A percentile compares a stretch with the other conserved stretches of the same genome.
Conservation (phyloP, 371 early-diverging fungal species). For the Mortierella sp. region DNA sequence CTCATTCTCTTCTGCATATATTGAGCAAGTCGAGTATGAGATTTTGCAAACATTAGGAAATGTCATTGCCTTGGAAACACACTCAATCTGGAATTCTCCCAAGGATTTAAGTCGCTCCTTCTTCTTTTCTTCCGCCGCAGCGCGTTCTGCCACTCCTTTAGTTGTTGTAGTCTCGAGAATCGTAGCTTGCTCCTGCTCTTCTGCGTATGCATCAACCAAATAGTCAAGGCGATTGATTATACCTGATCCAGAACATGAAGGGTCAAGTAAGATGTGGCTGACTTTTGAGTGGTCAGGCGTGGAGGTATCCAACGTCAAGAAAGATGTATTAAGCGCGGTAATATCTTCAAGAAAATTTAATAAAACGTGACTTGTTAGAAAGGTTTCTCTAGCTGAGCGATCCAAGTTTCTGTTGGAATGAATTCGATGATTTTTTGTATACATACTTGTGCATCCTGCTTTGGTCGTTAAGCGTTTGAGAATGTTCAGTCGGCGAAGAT, state of each 20-base stretch:
- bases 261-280: conserved; percentile 96
- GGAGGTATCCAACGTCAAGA: conserved; percentile 51
- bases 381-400: background rate
- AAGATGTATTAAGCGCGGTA: conserved; percentile 57
- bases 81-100: conserved; percentile 79
- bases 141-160: conserved; percentile 37
- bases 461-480: conserved; percentile 79
- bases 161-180: conserved; percentile 52
- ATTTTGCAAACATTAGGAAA: conserved; percentile 75
- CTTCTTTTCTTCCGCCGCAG: conserved; percentile 55
- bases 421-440: background rate
- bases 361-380: background rate
- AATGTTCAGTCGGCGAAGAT: conserved; percentile 81
- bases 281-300: conserved; percentile 62
- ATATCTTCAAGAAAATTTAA: conserved; percentile 27
- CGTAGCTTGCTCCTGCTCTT: conserved; percentile 55
- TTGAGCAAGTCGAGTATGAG: conserved; percentile 97
- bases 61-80: conserved; percentile 65
- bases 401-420: too few species aligned
- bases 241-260: conserved; percentile 98
- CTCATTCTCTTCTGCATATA: conserved; percentile 97
- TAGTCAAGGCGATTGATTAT: conserved; percentile 90
- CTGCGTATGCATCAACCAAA: conserved; percentile 72
- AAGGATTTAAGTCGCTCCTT: conserved; percentile 79
- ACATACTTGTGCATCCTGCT: conserved; percentile 88